Base-by-base conservation (phyloP, 1,139 yeast species). In the Saccharomyces hybrid region DNA sequence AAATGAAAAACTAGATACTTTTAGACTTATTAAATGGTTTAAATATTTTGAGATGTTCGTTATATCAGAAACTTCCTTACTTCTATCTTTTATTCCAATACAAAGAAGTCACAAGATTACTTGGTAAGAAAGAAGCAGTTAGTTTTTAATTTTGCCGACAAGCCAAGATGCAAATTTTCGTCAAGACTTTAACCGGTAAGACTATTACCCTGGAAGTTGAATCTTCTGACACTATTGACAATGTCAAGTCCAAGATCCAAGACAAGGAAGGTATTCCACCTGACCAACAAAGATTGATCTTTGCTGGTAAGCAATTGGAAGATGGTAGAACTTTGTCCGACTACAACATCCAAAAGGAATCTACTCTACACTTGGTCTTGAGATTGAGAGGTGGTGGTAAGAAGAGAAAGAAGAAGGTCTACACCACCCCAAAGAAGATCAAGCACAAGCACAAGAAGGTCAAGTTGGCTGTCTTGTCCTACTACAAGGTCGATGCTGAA, bases 361-460 rank as follows among this genome's bases (percentile, higher is more conserved):
- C 98, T 66, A 93, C 98, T 69, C 79, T 93, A 68, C 97, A 93
- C 81, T 86, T 93, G 79, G 98, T 93, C 74, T 82, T 93, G 67
- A 90, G 98, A 85, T 88, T 93, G 78, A 88, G 98, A 85, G 98
- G 98, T 87, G 96, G 96, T 83, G 98, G 97, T 88, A 93, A 93
- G 88, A 93, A 93, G 90, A 91, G 96, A 88, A 89, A 88, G 90
- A 90, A 90, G 91, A 95, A 95, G 96, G 97, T 90, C 77, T 95
- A 93, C 93, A 91, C 98, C 83, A 93, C 99, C 77, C 99, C 99
- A 84, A 93, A 93, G 93, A 93, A 91, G 88, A 88, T 93, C 82
- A 89, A 82, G 83, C 98, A 93, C 95, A 90, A 89, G 88, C 97
- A 89, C 87, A 93, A 89, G 89, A 91, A 91, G 84, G 88, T 88